Conservation (phyloP, 495 filamentous ascomycete species). For the Tuber aestivum region DNA sequence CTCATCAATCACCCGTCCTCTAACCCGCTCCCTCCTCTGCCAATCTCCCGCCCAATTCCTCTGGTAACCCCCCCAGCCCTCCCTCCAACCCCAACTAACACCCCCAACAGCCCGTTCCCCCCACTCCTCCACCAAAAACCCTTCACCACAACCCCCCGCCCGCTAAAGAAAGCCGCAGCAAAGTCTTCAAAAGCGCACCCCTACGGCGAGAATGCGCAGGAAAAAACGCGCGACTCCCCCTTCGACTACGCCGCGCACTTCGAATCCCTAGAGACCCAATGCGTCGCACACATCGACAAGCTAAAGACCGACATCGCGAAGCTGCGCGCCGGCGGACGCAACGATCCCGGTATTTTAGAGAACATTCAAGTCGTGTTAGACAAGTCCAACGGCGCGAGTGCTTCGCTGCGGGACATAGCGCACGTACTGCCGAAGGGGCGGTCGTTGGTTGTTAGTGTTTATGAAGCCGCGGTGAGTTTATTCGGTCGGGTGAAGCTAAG, state of each 20-base stretch:
- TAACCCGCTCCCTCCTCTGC: slow-evolving; percentile 5
- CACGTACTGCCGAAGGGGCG: slow-evolving; percentile 39
- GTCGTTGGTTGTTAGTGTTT: slow-evolving; percentile 29
- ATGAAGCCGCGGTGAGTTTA: slow-evolving; percentile 30
- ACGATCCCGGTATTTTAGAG: slow-evolving; percentile 25
- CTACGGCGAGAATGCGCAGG: slow-evolving; percentile 20
- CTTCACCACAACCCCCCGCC: slow-evolving; percentile 6
- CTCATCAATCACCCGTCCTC: neutral
- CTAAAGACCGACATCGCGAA: slow-evolving; percentile 38
- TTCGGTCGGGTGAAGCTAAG: neutral
- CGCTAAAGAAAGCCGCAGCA: neutral
- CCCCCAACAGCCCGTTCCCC: neutral
- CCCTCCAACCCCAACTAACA: slow-evolving; percentile 11
- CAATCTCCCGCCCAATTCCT: slow-evolving; percentile 15
- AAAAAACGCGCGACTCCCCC: slow-evolving; percentile 4
- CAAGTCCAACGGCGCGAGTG: slow-evolving; percentile 11
- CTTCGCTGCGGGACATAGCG: slow-evolving; percentile 30
- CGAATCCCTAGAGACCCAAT: slow-evolving; percentile 20
- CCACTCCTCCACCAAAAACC: slow-evolving; percentile 11
- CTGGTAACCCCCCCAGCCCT: neutral
- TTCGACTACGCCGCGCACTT: slow-evolving; percentile 37
- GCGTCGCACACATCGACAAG: slow-evolving; percentile 21
- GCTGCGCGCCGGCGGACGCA: slow-evolving; percentile 18
- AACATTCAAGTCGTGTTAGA: slow-evolving; percentile 23
- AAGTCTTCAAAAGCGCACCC: slow-evolving; percentile 20